Conservation (phyloP, 2,329 filamentous ascomycete genomes). For the Lachnellula subtilissima region DNA sequence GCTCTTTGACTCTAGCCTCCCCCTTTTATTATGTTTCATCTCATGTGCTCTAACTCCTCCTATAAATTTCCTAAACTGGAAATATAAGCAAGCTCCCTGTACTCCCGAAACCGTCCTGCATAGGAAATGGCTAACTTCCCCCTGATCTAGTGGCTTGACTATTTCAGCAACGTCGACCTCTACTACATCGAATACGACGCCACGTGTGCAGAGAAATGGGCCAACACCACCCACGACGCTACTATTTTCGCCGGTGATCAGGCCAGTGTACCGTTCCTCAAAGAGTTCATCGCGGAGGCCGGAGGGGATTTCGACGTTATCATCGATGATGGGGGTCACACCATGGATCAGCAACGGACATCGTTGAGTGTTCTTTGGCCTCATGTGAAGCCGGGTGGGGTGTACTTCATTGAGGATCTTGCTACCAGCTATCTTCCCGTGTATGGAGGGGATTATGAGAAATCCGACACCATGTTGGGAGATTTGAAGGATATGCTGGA, state of each 20-base stretch:
- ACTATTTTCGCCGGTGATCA: conserved; percentile 40
- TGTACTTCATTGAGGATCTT: conserved; percentile 36
- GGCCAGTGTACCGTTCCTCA: conserved; percentile 34
- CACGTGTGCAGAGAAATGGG: conserved; percentile 35
- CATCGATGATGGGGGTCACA: conserved; percentile 38
- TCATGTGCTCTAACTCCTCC: too few species aligned
- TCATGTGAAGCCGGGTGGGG: conserved; percentile 33
- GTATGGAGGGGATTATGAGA: conserved; percentile 17
- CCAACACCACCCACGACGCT: conserved; percentile 31
- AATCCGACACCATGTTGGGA: background rate
- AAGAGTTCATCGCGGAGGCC: conserved; percentile 31
- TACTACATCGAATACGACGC: conserved; percentile 40
- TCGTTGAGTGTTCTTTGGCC: conserved; percentile 35
- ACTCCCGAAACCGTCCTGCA: too few species aligned
- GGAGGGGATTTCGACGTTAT: conserved; percentile 38
- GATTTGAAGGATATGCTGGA: conserved; percentile 5
- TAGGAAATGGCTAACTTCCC: too few species aligned
- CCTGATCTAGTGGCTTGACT: conserved; percentile 33
- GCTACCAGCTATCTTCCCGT: conserved; percentile 27
- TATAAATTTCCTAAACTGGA: too few species aligned
- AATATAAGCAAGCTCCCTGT: too few species aligned
- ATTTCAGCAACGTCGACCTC: conserved; percentile 36
- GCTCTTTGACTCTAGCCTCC: too few species aligned
- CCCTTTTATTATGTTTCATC: too few species aligned
- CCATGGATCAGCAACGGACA: conserved; percentile 36